These are phyloP conservation scores for Pachysolen tannophilus DNA, from an alignment of 805 yeast species.

Conservation along the genomic window DNA sequence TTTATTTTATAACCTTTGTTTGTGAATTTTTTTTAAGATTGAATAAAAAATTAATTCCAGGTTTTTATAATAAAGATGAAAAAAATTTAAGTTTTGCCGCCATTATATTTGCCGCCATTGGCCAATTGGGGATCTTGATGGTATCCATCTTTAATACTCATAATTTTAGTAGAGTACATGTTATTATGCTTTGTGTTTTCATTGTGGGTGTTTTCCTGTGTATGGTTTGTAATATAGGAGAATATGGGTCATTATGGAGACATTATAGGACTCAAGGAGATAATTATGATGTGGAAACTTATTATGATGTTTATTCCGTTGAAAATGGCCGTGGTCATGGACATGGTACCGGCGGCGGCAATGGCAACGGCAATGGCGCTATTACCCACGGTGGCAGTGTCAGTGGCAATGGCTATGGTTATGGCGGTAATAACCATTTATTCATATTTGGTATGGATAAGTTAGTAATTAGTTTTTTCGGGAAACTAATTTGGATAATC, in stretches of 20 bases:
- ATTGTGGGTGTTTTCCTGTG: slow-evolving; percentile 57
- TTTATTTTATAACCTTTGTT: slow-evolving; percentile 54
- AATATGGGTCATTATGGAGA: slow-evolving; percentile 28
- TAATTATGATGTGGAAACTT: no score
- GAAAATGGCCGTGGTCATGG: neutral
- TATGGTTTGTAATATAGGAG: slow-evolving; percentile 33
- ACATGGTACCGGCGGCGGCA: no score
- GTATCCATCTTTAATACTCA: slow-evolving; percentile 69
- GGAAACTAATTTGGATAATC: slow-evolving; percentile 59
- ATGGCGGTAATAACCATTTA: no score
- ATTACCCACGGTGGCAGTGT: neutral
- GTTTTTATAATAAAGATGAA: slow-evolving; percentile 28
- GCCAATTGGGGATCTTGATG: slow-evolving; percentile 62
- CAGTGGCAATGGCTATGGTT: no score
- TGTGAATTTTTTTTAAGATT: slow-evolving; percentile 59
- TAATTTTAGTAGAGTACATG: slow-evolving; percentile 46
- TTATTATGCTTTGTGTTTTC: slow-evolving; percentile 65
- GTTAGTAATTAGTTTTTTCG: slow-evolving; percentile 37
- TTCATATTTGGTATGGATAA: neutral
- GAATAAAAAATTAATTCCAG: slow-evolving; percentile 46
- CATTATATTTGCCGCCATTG: slow-evolving; percentile 21
- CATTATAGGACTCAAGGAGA: no score
- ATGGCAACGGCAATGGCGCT: neutral
- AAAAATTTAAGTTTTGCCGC: slow-evolving; percentile 18
- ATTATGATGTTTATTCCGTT: no score